Conservation (phyloP, 495 filamentous ascomycete genomes). For the Trichoderma reesei region DNA sequence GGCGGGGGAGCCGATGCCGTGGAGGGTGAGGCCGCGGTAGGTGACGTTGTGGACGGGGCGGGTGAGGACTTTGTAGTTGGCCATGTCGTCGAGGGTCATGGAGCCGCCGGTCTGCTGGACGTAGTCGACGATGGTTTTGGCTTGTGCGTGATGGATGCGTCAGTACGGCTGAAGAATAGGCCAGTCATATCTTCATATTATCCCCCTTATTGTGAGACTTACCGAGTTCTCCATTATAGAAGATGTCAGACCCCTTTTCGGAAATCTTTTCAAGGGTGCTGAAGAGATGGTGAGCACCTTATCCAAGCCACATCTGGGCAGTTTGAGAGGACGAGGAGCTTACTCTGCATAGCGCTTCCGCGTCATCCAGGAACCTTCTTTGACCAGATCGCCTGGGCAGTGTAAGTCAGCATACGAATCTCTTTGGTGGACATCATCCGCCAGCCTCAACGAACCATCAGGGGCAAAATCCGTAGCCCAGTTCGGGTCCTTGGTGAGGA, state of each 20-base stretch:
- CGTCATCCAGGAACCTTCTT: conserved; percentile 65
- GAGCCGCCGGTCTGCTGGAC: conserved; percentile 59
- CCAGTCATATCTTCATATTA: not conserved
- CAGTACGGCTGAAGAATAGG: not conserved
- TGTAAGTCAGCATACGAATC: not conserved
- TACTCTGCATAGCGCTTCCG: conserved; percentile 64
- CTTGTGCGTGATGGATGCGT: conserved; percentile 26
- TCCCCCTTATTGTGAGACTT: not conserved
- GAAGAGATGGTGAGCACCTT: not conserved
- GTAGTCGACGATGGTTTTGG: conserved; percentile 61
- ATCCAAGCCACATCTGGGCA: not conserved
- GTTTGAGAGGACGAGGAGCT: conserved; percentile 7
- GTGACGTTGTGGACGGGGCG: conserved; percentile 53
- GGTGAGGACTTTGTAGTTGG: conserved; percentile 54
- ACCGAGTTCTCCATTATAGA: conserved; percentile 59
- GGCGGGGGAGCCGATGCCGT: conserved; percentile 58
- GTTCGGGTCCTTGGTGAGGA: conserved; percentile 1
- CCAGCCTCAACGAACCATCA: conserved; percentile 35
- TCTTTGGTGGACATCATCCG: not conserved
- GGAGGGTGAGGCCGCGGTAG: conserved; percentile 62
- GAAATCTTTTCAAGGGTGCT: conserved; percentile 67
- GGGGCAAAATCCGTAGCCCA: conserved; percentile 64
- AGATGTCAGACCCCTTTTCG: conserved; percentile 54
- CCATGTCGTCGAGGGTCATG: conserved; percentile 72
- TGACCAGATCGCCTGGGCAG: conserved; percentile 37